These are phyloP conservation scores for Mucor plumbeus DNA, from an alignment of 371 early-diverging fungal species.

Conservation along the genomic window DNA sequence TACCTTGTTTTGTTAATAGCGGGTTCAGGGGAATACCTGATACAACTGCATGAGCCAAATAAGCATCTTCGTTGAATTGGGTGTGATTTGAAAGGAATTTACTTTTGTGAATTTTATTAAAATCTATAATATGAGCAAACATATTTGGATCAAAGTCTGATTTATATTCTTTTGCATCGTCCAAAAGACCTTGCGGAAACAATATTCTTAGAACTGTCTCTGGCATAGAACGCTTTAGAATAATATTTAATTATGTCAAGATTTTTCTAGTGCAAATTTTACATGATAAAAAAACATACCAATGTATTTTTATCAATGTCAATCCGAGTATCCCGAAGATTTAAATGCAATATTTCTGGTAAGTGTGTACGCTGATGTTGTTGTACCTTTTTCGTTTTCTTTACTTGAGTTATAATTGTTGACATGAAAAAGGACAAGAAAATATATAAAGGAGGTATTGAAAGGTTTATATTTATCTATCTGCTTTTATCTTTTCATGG, in stretches of 20 bases:
- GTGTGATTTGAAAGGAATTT: not conserved
- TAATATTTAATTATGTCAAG: not conserved
- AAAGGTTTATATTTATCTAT: too few species aligned
- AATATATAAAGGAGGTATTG: not conserved
- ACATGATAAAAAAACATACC: not conserved
- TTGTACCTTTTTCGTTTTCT: not conserved
- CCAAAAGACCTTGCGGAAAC: slow-evolving; percentile 78
- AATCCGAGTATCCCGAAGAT: not conserved
- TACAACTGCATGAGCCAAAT: slow-evolving; percentile 17
- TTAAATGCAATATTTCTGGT: not conserved
- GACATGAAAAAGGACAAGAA: not conserved
- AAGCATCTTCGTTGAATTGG: slow-evolving; percentile 20
- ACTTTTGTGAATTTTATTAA: not conserved
- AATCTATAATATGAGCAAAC: slow-evolving; percentile 13
- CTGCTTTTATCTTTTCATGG: not conserved
- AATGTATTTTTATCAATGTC: not conserved
- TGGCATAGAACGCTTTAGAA: slow-evolving; percentile 47
- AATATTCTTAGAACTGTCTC: slow-evolving; percentile 76
- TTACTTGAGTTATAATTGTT: not conserved
- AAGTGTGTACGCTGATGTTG: not conserved
- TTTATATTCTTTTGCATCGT: slow-evolving; percentile 48
- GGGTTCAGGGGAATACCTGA: slow-evolving; percentile 21
- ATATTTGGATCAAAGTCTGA: slow-evolving; percentile 25
- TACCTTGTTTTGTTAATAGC: slow-evolving; percentile 25
- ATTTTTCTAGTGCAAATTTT: not conserved